These are phyloP conservation scores for Amanita muscaria DNA, from an alignment of 768 basidiomycete genomes.

Conservation along the genomic window DNA sequence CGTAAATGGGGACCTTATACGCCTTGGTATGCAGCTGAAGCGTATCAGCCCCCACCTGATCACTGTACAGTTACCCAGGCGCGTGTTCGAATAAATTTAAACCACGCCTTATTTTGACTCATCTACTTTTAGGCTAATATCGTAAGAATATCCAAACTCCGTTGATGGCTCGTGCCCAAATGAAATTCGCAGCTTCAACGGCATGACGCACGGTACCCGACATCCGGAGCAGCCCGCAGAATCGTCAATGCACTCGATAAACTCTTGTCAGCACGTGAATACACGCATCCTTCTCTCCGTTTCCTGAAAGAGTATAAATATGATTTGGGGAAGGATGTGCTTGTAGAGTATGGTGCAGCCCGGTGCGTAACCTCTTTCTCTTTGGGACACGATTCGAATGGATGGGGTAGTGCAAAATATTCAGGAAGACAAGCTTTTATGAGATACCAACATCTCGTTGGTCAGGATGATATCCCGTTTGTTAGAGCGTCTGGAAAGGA, in stretches of 20 bases:
- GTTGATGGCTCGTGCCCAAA: no score
- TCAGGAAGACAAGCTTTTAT: slow-evolving; percentile 43
- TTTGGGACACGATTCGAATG: not conserved
- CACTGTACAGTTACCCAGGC: slow-evolving; percentile 53
- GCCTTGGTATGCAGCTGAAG: slow-evolving; percentile 43
- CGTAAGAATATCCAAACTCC: no score
- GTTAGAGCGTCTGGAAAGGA: slow-evolving; percentile 37
- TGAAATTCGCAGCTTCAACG: slow-evolving; percentile 70
- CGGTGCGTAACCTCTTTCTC: slow-evolving; percentile 36
- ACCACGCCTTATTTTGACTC: no score
- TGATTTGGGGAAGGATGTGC: slow-evolving; percentile 43
- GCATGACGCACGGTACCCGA: slow-evolving; percentile 76
- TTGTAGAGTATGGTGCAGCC: slow-evolving; percentile 59
- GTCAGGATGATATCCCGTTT: slow-evolving; percentile 37
- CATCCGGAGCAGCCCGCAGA: slow-evolving; percentile 30
- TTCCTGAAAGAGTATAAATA: slow-evolving; percentile 56
- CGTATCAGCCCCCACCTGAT: slow-evolving; percentile 37
- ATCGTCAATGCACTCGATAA: slow-evolving; percentile 46
- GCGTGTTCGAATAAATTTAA: no score
- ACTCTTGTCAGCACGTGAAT: slow-evolving; percentile 38
- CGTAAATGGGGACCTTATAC: slow-evolving; percentile 49
- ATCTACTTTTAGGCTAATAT: slow-evolving; percentile 42
- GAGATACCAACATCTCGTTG: slow-evolving; percentile 46
- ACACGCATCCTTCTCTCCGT: slow-evolving; percentile 35
- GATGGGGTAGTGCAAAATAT: slow-evolving; percentile 23